These are phyloP conservation scores for Serendipita sp. DNA, from an alignment of 768 basidiomycete species.

Conservation along the genomic window DNA sequence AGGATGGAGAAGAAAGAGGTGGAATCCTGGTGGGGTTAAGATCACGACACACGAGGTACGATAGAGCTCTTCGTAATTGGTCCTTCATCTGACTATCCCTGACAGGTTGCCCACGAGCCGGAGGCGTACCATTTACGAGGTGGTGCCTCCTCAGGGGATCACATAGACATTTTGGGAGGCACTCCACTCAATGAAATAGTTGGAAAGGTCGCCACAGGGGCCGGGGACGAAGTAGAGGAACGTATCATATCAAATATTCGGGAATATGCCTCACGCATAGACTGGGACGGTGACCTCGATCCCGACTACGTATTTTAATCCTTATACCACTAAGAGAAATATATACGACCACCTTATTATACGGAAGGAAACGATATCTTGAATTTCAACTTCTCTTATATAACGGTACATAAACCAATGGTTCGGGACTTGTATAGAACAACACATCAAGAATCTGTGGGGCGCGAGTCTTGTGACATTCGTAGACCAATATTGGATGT, in stretches of 20 bases:
- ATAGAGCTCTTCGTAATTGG: not conserved
- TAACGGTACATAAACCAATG: too few relatives aligned
- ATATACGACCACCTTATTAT: too few relatives aligned
- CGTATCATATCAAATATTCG: conserved; percentile 60
- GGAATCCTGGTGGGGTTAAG: conserved; percentile 86
- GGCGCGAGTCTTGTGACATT: too few relatives aligned
- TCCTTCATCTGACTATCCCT: not conserved
- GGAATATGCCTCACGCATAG: conserved; percentile 54
- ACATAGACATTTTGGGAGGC: conserved; percentile 55
- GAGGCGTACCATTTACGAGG: conserved; percentile 57
- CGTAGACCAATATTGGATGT: too few relatives aligned
- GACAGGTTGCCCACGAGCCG: conserved; percentile 66
- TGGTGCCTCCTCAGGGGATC: conserved; percentile 82
- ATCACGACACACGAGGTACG: conserved; percentile 72
- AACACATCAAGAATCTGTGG: too few relatives aligned
- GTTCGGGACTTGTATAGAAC: too few relatives aligned
- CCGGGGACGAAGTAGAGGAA: conserved; percentile 53
- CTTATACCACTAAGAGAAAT: too few relatives aligned
- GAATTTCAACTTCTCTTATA: too few relatives aligned
- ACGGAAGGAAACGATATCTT: too few relatives aligned
- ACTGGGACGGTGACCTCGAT: conserved; percentile 44
- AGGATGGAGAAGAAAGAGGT: conserved; percentile 76
- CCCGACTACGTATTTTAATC: not conserved
- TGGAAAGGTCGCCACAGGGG: conserved; percentile 75
- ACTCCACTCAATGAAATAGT: conserved; percentile 49